Percentiles rank a stretch among this genome's conserved stretches.
Conservation (phyloP, 2,329 filamentous ascomycete species). For the Colletotrichum godetiae region DNA sequence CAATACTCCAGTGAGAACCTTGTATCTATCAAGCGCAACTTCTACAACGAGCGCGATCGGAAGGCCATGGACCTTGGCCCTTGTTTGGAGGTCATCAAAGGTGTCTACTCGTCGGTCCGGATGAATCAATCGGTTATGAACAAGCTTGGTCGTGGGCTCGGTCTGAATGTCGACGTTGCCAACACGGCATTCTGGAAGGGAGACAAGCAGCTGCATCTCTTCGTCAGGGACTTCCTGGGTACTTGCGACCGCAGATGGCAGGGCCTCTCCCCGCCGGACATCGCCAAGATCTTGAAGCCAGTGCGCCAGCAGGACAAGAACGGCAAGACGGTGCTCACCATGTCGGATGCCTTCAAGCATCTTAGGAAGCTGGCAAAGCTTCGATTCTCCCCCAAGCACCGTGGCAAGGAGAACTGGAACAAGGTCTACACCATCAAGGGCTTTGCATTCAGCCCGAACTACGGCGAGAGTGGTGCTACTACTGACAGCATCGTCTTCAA, state of each 20-base stretch:
- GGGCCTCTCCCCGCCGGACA: conserved; percentile 39
- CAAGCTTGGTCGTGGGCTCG: conserved; percentile 68
- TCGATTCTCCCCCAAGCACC: conserved; percentile 67
- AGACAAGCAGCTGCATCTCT: conserved; percentile 47
- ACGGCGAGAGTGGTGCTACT: conserved; percentile 57
- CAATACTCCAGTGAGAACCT: conserved; percentile 78
- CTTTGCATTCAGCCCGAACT: conserved; percentile 60
- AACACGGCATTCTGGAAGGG: conserved; percentile 88
- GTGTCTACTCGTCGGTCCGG: conserved; percentile 87
- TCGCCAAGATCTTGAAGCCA: conserved; percentile 50
- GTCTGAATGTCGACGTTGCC: conserved; percentile 90
- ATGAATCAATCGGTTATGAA: conserved; percentile 67
- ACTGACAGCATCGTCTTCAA: conserved; percentile 66
- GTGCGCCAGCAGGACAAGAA: conserved; percentile 38
- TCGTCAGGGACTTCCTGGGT: conserved; percentile 40
- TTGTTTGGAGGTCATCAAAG: conserved; percentile 81
- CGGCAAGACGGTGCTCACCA: conserved; percentile 41
- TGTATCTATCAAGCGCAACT: conserved; percentile 81
- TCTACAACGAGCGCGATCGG: conserved; percentile 71
- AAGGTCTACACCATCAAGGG: conserved; percentile 65
- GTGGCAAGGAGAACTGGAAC: conserved; percentile 55
- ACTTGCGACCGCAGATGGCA: conserved; percentile 47
- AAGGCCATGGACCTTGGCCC: conserved; percentile 67
- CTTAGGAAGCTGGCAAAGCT: conserved; percentile 66
- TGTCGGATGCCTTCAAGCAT: conserved; percentile 64